phyloP scores from a whole-genome alignment of 257 asterid species.

The Capsicum baccatum region DNA sequence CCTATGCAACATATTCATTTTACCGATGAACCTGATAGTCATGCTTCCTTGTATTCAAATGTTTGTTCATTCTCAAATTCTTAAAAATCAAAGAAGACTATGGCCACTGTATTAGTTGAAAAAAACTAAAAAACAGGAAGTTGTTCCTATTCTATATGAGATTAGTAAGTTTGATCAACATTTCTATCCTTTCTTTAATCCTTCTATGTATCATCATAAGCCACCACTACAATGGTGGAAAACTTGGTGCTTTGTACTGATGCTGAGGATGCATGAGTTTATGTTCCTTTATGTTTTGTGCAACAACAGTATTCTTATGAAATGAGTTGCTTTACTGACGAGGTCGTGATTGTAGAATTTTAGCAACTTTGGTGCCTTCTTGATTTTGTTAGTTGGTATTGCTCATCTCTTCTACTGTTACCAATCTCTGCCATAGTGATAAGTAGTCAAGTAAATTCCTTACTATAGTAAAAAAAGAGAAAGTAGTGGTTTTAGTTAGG shows the following conservation, averaged over 20 bases:
- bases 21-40: conserved; percentile 55
- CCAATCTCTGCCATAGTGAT: neutral
- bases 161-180: conserved; percentile 78
- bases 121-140: conserved; percentile 76
- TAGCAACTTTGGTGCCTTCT: neutral
- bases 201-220: conserved; percentile 87
- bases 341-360: neutral
- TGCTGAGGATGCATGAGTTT: conserved; percentile 97
- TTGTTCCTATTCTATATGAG: conserved; percentile 82
- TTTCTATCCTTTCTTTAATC: conserved; percentile 83
- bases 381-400: conserved; percentile 15
- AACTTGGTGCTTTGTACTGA: conserved; percentile 93
- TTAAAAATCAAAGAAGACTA: conserved; percentile 62
- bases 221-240: conserved; percentile 79
- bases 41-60: conserved; percentile 48
- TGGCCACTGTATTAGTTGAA: conserved; percentile 88
- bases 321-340: conserved; percentile 18
- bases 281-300: conserved; percentile 44
- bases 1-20: conserved; percentile 54
- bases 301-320: conserved; percentile 19
- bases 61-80: conserved; percentile 46
- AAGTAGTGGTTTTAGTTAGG: conserved; percentile 10
- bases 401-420: neutral
- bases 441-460: neutral
- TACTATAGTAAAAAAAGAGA: conserved; percentile 17